Evolutionary conservation across 805 yeast genomes (phyloP), one percentile per base, ranked within the genome.

Genomic region (Metschnikowia santaceciliae): DNA sequence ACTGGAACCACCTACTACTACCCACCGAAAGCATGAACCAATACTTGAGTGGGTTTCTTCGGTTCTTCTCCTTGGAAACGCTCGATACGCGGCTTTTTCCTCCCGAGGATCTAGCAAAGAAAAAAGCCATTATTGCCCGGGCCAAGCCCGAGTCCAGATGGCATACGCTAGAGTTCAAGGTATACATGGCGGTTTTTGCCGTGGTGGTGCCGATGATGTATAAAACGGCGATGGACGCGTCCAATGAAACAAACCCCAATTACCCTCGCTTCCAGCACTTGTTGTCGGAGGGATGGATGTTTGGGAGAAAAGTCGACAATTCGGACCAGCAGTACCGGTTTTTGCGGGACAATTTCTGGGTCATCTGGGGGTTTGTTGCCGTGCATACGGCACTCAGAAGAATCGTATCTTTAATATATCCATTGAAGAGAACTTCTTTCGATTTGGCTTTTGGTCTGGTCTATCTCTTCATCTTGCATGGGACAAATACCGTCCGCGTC

Each of bases 301-400:
- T 86, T 63, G 97, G 96, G 7, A 71, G 96, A 23, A 86, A 85
- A 67, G 96, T 90, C 39, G 99, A 94, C 66, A 91, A 92, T 64
- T 86, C 96, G 4, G 99, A 94, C 65, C 74, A 77, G 32, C 99
- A 94, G 67, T 94, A 92, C 63, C 69, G 88, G 23, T 89, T 90
- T 61, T 90, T 94, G 64, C 78, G 99, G 60, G 85, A 87, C 63
- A 90, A 90, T 63, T 75, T 92, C 55, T 79, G 81, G 11, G 64
- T 86, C 45, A 70, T 94, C 45, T 62, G 73, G n/a, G 79, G 70
- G 0, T 71, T 89, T 45, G 75, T 85, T 49, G 55, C 62, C 0
- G 63, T 72, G 1, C 98, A 94, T 67, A 65, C 75, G 4, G 44
- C 61, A 0, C 50, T 85, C 7, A 80, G 96, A 58, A 41, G 72